phyloP scores from a whole-genome alignment of 805 yeast species.

The Torulaspora delbrueckii region DNA sequence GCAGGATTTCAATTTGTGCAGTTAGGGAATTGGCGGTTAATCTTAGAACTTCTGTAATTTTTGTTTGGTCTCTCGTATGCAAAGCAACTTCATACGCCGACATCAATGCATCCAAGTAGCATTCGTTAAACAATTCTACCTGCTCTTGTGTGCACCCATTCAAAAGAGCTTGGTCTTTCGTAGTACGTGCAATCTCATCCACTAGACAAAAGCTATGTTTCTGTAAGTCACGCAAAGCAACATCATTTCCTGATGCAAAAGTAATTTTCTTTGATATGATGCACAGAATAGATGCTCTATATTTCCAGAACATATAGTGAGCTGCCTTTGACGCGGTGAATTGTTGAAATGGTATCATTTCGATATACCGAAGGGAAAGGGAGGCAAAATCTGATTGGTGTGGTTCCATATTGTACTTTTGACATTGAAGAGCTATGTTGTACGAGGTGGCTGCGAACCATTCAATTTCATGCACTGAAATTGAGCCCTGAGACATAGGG shows the following conservation, averaged over 20 bases:
- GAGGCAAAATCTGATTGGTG: constrained; percentile 16
- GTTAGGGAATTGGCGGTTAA: constrained; percentile 13
- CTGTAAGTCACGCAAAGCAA: constrained; percentile 2
- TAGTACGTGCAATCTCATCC: constrained; percentile 8
- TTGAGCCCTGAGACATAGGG: constrained; percentile 8
- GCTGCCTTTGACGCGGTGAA: constrained; percentile 21
- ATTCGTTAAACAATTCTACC: constrained; percentile 16
- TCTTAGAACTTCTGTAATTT: constrained; percentile 21
- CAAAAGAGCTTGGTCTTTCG: constrained; percentile 9
- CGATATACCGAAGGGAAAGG: constrained; percentile 18
- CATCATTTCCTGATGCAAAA: not conserved
- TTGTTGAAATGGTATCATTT: constrained; percentile 18
- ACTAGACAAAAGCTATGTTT: constrained; percentile 1
- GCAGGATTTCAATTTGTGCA: constrained; percentile 22
- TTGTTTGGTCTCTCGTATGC: constrained; percentile 20
- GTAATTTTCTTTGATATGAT: constrained; percentile 15
- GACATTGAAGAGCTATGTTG: constrained; percentile 31
- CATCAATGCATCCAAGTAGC: constrained; percentile 22
- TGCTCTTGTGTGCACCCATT: constrained; percentile 12
- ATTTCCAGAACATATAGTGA: constrained; percentile 28
- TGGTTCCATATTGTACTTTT: constrained; percentile 9
- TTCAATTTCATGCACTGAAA: constrained; percentile 36
- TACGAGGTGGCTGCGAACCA: constrained; percentile 40
- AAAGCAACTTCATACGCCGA: constrained; percentile 28
- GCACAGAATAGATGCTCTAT: constrained; percentile 16